phyloP scores from a whole-genome alignment of 805 yeast species.

The Candida sphagnicola region DNA sequence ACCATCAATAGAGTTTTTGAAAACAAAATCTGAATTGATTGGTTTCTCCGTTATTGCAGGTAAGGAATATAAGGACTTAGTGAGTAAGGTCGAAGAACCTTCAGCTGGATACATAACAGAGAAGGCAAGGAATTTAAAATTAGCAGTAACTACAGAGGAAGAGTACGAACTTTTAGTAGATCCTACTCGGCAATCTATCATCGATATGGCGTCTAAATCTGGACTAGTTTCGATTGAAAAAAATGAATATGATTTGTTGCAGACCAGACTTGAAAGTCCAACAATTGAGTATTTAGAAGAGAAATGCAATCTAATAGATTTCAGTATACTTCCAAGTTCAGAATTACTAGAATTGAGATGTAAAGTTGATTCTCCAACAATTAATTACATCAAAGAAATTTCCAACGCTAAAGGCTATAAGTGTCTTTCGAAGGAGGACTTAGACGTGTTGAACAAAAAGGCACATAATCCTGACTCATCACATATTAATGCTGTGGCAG shows the following conservation, averaged over 20 bases:
- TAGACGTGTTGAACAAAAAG: constrained; percentile 3
- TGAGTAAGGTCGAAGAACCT: constrained; percentile 18
- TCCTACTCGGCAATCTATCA: constrained; percentile 18
- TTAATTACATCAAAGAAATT: constrained; percentile 5
- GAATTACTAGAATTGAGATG: not conserved
- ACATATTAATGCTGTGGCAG: constrained; percentile 4
- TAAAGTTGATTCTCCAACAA: constrained; percentile 7
- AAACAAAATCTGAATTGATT: constrained; percentile 16
- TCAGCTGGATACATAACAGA: constrained; percentile 21
- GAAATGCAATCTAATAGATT: constrained; percentile 12
- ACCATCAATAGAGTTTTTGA: constrained; percentile 29
- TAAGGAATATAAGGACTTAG: constrained; percentile 5
- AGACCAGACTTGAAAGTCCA: constrained; percentile 20
- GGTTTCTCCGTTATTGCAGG: constrained; percentile 10
- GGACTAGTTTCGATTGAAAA: constrained; percentile 12
- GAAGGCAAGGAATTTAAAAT: constrained; percentile 16
- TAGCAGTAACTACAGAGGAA: constrained; percentile 14
- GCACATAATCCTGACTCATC: constrained; percentile 4
- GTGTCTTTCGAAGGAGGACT: constrained; percentile 10
- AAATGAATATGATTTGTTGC: constrained; percentile 11
- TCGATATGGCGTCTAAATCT: constrained; percentile 6
- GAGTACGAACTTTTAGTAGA: constrained; percentile 16
- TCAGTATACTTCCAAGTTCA: too few relatives aligned
- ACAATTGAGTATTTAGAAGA: constrained; percentile 20
- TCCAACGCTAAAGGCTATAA: constrained; percentile 38